Base-by-base conservation (phyloP, 768 basidiomycete species). In the Dioszegia hungarica region DNA sequence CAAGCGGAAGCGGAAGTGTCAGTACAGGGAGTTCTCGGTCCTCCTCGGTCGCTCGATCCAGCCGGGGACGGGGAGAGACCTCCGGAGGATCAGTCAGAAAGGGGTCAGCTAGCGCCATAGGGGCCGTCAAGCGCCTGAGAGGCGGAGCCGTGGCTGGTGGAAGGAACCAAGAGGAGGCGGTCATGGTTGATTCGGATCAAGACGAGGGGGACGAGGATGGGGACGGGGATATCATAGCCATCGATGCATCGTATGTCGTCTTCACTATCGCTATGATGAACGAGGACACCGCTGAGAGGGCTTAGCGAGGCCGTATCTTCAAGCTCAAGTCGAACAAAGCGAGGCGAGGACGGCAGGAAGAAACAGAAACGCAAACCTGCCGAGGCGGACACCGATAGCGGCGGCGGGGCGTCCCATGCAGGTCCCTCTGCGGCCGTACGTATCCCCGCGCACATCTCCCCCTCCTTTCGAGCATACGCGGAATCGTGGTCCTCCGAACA, bases 81-180 rank as follows among this genome's bases (percentile, higher is more conserved):
- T 22, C 8, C 38, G 38, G 10, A 39, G 38, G 34, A 9, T 17
- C 34, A 36, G 34, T 9, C 10, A 36, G n/a, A 36, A 9, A 17
- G 34, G 10, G 34, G 34, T 36, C 34, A 36, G 34, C 17, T 9
- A 36, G 17, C 9, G 6, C 5, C 14, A 40, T 5, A 40, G 39
- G 39, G 5, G 45, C n/a, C n/a, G n/a, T 46, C 3, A 10, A 46
- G 22, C 10, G 41, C 51, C 17, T 22, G 22, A 17, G 43, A 47
- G 5, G 50, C 49, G n/a, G 57, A 5, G 59, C 59, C 14, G 27
- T 41, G 6, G 47, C 8, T 29, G 56, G 56, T 6, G 57, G 54
- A 0, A 27, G 49, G 8, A 51, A 45, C 24, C 39, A 57, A 46
- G 40, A 45, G 8, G 56, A 57, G 20, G 50, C 56, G 12, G 41